phyloP scores from a whole-genome alignment of 352 stramenopile species.

The Phytophthora aleatoria region DNA sequence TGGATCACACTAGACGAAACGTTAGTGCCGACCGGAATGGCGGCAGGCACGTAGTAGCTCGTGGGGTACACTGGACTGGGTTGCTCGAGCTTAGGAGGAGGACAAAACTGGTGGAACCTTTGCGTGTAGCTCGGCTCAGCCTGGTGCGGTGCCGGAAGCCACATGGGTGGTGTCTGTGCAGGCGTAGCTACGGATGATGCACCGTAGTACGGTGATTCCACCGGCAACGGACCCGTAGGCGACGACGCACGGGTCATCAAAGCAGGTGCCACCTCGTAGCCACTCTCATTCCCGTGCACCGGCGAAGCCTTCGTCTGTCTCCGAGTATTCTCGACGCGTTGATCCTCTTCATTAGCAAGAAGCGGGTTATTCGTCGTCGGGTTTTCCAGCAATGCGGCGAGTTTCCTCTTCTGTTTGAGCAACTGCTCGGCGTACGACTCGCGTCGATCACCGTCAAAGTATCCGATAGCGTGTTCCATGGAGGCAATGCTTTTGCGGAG shows the following conservation, averaged over 20 bases:
- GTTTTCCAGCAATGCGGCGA: slow-evolving; percentile 65
- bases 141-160: slow-evolving; percentile 1
- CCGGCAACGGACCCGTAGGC: slow-evolving; percentile 31
- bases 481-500: slow-evolving; percentile 86
- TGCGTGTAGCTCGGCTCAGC: slow-evolving; percentile 23
- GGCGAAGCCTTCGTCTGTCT: slow-evolving; percentile 14
- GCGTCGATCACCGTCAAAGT: slow-evolving; percentile 72
- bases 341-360: slow-evolving; percentile 41
- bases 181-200: slow-evolving; percentile 1
- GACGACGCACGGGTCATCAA: slow-evolving; percentile 24
- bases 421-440: slow-evolving; percentile 77
- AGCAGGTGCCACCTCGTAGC: slow-evolving; percentile 20
- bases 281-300: background rate
- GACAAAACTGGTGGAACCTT: slow-evolving; percentile 26
- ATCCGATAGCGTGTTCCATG: slow-evolving; percentile 83
- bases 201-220: slow-evolving; percentile 24
- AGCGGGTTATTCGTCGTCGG: slow-evolving; percentile 58
- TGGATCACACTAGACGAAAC: slow-evolving; percentile 12
- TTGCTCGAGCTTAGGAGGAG: slow-evolving; percentile 13
- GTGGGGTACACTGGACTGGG: slow-evolving; percentile 8
- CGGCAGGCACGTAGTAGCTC: slow-evolving; percentile 14
- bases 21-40: slow-evolving; percentile 9
- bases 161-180: slow-evolving; percentile 20
- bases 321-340: slow-evolving; percentile 1
- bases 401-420: slow-evolving; percentile 76